Percentiles rank a stretch among this genome's conserved stretches.
Evolutionary conservation across 139 green algal species (phyloP).

Genomic region (Dunaliella sp.): DNA sequence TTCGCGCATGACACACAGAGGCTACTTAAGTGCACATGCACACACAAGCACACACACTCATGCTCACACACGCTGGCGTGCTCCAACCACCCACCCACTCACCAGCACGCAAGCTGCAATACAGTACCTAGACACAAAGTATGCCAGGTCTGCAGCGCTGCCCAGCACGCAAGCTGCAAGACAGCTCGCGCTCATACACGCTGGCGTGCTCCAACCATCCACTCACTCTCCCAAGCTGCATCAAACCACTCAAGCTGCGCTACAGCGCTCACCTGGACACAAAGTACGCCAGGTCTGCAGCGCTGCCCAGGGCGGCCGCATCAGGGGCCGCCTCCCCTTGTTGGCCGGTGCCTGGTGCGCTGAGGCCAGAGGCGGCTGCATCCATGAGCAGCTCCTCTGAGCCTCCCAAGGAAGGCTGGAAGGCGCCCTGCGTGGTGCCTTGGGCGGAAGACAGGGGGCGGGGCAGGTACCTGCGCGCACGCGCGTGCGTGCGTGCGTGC

Average conservation of each 20-base stretch:
- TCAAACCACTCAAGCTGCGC: no score
- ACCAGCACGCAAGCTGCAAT: no score
- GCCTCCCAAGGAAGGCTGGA: not conserved
- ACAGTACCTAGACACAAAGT: conserved; percentile 17
- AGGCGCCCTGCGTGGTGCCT: not conserved
- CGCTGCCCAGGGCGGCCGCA: conserved; percentile 20
- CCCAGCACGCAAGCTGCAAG: no score
- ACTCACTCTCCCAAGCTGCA: no score
- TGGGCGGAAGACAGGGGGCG: not conserved
- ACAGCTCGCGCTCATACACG: no score
- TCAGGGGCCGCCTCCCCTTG: not conserved
- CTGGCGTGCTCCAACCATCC: no score
- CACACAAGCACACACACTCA: no score
- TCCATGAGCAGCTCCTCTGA: not conserved
- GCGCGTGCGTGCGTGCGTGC: not conserved
- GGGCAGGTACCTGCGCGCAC: not conserved
- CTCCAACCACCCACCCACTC: no score
- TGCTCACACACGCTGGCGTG: no score
- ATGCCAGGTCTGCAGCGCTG: conserved; percentile 26
- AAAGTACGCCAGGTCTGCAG: conserved; percentile 32
- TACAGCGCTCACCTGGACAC: not conserved
- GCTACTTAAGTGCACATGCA: no score
- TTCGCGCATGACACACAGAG: no score
- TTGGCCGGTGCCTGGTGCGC: not conserved
- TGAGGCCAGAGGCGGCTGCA: not conserved